These are phyloP conservation scores for Cadophora luteo-olivacea DNA, from an alignment of 2,329 filamentous ascomycete genomes.

Conservation along the genomic window DNA sequence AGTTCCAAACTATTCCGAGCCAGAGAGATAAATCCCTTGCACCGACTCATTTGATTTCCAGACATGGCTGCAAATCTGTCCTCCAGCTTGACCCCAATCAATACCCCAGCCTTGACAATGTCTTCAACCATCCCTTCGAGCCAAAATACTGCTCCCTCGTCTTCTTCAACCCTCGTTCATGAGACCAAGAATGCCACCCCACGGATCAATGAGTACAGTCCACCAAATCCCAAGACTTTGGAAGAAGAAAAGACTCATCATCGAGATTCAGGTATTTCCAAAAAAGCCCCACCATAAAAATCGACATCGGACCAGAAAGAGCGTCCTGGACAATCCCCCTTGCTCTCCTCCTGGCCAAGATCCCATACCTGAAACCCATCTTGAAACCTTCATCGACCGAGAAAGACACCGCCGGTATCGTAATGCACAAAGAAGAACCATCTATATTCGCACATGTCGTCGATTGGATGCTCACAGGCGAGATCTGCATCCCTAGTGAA, in stretches of 20 bases:
- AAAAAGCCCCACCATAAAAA: not conserved
- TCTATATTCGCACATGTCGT: not conserved
- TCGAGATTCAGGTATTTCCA: not conserved
- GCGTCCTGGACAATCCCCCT: not conserved
- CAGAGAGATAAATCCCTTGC: too few species aligned
- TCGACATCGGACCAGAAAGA: not conserved
- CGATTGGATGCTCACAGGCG: not conserved
- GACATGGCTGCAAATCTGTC: not conserved
- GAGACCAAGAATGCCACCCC: not conserved
- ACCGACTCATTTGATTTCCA: too few species aligned
- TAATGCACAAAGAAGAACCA: not conserved
- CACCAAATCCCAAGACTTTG: not conserved
- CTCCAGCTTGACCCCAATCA: not conserved
- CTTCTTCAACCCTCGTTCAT: not conserved
- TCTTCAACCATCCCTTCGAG: not conserved
- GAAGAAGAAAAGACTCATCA: not conserved
- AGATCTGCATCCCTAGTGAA: not conserved
- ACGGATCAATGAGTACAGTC: not conserved
- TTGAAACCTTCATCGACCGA: not conserved
- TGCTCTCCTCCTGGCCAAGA: not conserved
- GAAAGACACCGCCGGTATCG: not conserved
- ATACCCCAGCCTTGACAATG: not conserved
- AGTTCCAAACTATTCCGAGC: too few species aligned
- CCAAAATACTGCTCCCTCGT: not conserved
- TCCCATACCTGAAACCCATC: not conserved